Evolutionary conservation across 768 basidiomycete genomes (phyloP), one percentile per base, ranked within the genome.

Genomic region (Tricholoma matsutake): DNA sequence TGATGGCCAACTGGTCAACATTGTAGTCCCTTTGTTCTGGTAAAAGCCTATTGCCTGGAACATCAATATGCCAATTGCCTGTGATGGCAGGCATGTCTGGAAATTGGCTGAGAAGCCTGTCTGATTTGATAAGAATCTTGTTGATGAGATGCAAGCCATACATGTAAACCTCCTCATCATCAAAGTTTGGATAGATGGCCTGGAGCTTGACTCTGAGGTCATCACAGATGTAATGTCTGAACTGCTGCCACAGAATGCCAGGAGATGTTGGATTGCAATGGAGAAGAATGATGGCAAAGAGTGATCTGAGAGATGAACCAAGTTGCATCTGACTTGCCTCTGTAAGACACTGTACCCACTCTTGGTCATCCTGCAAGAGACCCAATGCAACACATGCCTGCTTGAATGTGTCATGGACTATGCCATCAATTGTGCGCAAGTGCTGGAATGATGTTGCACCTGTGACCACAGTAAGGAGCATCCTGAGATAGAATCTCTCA

Each of bases 21-120:
- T 59, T 49, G 49, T 59, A 59, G 20, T 39, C 34, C 10, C 20
- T 32, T 37, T 59, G 58, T 39, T 59, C 58, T 13, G 16, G 25
- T 13, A 59, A 34, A 32, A 59, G 45, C 14, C 32, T 20, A 49
- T 59, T 59, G 10, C 11, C 29, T 18, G 49, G 49, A 31, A 7
- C 34, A 35, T 7, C n/a, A 18, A 32, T 8, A 20, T 45, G 18
- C 43, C 43, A 45, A 45, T 45, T 9, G 10, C 43, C 43, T 45
- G 43, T 7, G 20, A 45, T 45, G 18, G 18, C 43, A 45, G 43
- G 43, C 43, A 45, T 45, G 4, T 45, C 43, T 7, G 43, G 43
- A 45, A 45, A 45, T 14, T 20, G 7, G 4, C 18, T 45, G 4
- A 45, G 18, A 20, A 45, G 43, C 7, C 20, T 45, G 11, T 49